A percentile compares a stretch with the other conserved stretches of the same genome.
phyloP scores from a whole-genome alignment of 1,139 yeast genomes.

The Sugiyamaella castrensis region DNA sequence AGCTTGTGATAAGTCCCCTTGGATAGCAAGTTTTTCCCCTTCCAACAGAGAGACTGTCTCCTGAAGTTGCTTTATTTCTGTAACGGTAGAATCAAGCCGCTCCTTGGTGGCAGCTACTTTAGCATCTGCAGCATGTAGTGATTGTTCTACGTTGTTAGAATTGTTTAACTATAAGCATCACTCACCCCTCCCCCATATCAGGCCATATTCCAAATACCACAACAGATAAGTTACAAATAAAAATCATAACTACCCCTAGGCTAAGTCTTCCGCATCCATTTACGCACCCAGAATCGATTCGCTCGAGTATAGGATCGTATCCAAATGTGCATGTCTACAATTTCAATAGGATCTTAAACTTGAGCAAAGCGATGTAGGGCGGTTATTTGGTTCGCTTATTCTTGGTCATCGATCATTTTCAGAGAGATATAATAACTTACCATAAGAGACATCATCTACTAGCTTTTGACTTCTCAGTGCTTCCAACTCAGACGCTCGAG shows the following conservation, averaged over 20 bases:
- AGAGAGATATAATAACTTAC: constrained; percentile 19
- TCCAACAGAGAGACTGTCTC: constrained; percentile 36
- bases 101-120: constrained; percentile 38
- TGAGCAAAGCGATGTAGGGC: too few relatives aligned
- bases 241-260: too few relatives aligned
- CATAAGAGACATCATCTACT: constrained; percentile 45
- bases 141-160: constrained; percentile 46
- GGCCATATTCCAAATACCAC: too few relatives aligned
- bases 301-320: too few relatives aligned
- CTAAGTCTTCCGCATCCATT: too few relatives aligned
- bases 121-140: constrained; percentile 41
- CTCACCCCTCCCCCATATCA: too few relatives aligned
- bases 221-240: too few relatives aligned
- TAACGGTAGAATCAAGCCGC: constrained; percentile 32
- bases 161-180: too few relatives aligned
- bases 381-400: too few relatives aligned
- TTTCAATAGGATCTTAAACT: too few relatives aligned
- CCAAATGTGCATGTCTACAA: too few relatives aligned
- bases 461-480: constrained; percentile 51
- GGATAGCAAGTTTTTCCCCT: constrained; percentile 31
- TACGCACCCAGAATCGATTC: too few relatives aligned
- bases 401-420: neutral
- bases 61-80: constrained; percentile 36
- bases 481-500: constrained; percentile 49
- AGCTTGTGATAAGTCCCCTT: constrained; percentile 34